Percentiles rank a stretch among this genome's conserved stretches.
Evolutionary conservation across 257 asterid species (phyloP).

Genomic region (Ocimum tenuiflorum): DNA sequence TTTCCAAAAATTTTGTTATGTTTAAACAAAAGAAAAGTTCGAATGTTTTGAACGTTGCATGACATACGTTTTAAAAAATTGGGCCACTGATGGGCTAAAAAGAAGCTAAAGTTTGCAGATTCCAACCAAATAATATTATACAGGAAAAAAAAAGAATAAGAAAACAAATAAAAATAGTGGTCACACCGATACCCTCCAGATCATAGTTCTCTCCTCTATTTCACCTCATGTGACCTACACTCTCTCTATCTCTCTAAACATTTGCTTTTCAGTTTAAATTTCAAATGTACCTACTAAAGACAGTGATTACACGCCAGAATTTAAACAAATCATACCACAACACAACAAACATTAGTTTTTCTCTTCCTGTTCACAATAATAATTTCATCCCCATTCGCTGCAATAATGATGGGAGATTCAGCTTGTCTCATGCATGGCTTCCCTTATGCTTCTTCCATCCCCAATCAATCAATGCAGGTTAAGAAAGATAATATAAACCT

Average conservation of each 20-base stretch:
- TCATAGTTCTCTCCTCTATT: no score
- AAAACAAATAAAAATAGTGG: no score
- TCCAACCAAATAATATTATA: no score
- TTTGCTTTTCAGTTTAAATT: constrained; percentile 56
- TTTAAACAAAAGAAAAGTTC: not conserved
- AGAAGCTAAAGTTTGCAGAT: not conserved
- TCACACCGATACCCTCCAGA: no score
- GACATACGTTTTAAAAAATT: not conserved
- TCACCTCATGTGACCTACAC: no score
- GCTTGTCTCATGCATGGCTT: constrained; percentile 71
- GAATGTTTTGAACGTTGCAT: constrained; percentile 29
- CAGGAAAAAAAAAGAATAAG: no score
- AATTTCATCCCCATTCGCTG: constrained; percentile 2
- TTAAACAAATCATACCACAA: constrained; percentile 3
- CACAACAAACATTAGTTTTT: constrained; percentile 19
- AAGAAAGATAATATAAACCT: no score
- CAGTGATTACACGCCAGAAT: constrained; percentile 18
- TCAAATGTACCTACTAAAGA: constrained; percentile 39
- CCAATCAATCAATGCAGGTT: constrained; percentile 67
- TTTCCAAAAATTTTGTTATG: not conserved
- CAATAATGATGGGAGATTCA: constrained; percentile 56
- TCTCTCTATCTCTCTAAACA: constrained; percentile 24
- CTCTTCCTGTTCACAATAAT: not conserved
- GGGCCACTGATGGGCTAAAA: not conserved
- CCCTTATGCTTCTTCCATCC: constrained; percentile 59